These are phyloP conservation scores for Melocanna baccifera DNA, from an alignment of 176 grass and related monocot genomes.

Conservation along the genomic window DNA sequence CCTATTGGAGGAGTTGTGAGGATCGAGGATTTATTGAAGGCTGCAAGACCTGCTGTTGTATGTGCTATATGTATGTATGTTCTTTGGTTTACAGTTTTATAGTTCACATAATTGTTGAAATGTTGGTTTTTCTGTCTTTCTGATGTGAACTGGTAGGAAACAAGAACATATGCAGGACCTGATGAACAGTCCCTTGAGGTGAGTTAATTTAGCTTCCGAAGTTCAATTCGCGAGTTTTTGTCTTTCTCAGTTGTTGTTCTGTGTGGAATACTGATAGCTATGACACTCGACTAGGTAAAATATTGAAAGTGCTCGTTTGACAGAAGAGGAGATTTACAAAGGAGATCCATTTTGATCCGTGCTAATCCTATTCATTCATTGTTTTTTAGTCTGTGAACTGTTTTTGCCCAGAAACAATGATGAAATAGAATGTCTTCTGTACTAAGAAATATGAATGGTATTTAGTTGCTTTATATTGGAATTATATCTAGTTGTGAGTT, in stretches of 20 bases:
- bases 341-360: not conserved
- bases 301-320: not conserved
- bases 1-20: conserved; percentile 25
- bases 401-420: not conserved
- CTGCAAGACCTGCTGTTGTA: conserved; percentile 33
- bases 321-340: not conserved
- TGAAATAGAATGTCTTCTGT: not conserved
- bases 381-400: not conserved
- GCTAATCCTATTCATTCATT: conserved; percentile 7
- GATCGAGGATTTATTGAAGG: conserved; percentile 22
- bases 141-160: conserved; percentile 42
- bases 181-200: conserved; percentile 48
- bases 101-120: not conserved
- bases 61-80: conserved; percentile 12
- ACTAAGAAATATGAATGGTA: not conserved
- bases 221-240: not conserved
- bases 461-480: conserved; percentile 14
- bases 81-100: not conserved
- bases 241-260: conserved; percentile 10
- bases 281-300: not conserved
- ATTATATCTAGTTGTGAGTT: not conserved
- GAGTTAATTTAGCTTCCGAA: conserved; percentile 13
- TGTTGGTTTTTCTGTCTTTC: conserved; percentile 10
- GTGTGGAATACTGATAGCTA: not conserved
- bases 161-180: conserved; percentile 30